phyloP scores from a whole-genome alignment of 2,329 filamentous ascomycete genomes.

The Ophiostoma pallidulum region DNA sequence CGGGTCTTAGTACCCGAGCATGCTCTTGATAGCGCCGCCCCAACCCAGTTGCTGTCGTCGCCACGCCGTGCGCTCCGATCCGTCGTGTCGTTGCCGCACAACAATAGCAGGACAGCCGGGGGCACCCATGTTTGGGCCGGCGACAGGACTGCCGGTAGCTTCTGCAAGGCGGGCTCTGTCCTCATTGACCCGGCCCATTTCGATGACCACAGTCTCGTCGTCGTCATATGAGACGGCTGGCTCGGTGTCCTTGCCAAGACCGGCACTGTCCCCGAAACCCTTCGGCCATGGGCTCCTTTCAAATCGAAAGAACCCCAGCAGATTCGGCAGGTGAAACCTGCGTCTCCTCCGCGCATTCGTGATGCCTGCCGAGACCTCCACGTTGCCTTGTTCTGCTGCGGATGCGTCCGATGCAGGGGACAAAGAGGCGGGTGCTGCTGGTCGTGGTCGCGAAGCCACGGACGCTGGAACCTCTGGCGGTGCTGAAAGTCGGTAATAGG shows the following conservation, averaged over 20 bases:
- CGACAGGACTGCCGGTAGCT: neutral
- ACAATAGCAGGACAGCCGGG: constrained; percentile 18
- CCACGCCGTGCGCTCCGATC: constrained; percentile 29
- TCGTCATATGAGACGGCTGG: neutral
- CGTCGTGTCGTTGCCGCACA: constrained; percentile 23
- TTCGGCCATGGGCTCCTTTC: neutral
- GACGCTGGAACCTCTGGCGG: neutral
- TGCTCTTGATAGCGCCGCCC: constrained; percentile 35
- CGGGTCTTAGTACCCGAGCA: constrained; percentile 25
- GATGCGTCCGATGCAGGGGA: no score
- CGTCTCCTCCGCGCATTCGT: neutral
- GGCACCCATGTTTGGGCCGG: neutral
- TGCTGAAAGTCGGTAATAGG: neutral
- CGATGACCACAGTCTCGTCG: constrained; percentile 15
- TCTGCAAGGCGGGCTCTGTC: constrained; percentile 1
- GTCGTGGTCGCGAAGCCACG: neutral
- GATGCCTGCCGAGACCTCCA: neutral
- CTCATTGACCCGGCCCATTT: constrained; percentile 7
- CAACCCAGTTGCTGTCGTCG: constrained; percentile 35
- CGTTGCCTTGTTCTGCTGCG: no score
- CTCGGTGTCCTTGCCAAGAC: neutral
- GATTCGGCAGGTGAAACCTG: no score
- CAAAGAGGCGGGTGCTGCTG: no score
- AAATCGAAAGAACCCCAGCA: no score
- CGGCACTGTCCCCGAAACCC: no score